Evolutionary conservation across 1,284 basidiomycete species (phyloP).

Genomic region (Sutorius eximius): DNA sequence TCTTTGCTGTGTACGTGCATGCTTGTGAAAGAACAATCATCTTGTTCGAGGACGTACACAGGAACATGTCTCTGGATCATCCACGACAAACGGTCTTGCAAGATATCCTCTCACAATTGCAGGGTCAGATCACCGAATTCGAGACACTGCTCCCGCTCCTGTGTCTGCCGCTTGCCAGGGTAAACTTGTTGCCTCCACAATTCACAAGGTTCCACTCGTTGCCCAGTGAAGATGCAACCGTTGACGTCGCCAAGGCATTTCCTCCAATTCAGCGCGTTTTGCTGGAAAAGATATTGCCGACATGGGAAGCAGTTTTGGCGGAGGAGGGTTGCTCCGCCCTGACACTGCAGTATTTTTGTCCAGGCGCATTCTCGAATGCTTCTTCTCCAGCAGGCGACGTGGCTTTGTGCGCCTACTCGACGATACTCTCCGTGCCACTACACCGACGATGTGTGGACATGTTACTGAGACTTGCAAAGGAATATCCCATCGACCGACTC

Average conservation of each 20-base stretch:
- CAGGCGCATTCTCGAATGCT: conserved; percentile 55
- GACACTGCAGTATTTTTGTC: conserved; percentile 68
- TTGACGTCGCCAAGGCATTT: conserved; percentile 47
- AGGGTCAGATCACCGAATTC: conserved; percentile 51
- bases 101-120: conserved; percentile 52
- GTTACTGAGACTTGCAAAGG: conserved; percentile 52
- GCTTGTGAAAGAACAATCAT: background rate
- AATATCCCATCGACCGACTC: conserved; percentile 71
- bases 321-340: conserved; percentile 48
- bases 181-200: conserved; percentile 58
- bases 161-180: conserved; percentile 52
- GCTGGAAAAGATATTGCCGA: conserved; percentile 63
- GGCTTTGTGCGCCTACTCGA: conserved; percentile 59
- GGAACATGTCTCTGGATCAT: conserved; percentile 13
- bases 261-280: conserved; percentile 61
- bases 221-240: conserved; percentile 7
- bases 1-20: background rate
- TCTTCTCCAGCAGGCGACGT: conserved; percentile 51
- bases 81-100: conserved; percentile 19
- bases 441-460: conserved; percentile 48
- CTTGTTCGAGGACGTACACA: background rate
- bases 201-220: conserved; percentile 41
- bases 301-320: conserved; percentile 62
- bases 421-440: conserved; percentile 53
- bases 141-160: conserved; percentile 55